phyloP scores from a whole-genome alignment of 148 eudicot genomes.

The Heliamphora exappendiculata region DNA sequence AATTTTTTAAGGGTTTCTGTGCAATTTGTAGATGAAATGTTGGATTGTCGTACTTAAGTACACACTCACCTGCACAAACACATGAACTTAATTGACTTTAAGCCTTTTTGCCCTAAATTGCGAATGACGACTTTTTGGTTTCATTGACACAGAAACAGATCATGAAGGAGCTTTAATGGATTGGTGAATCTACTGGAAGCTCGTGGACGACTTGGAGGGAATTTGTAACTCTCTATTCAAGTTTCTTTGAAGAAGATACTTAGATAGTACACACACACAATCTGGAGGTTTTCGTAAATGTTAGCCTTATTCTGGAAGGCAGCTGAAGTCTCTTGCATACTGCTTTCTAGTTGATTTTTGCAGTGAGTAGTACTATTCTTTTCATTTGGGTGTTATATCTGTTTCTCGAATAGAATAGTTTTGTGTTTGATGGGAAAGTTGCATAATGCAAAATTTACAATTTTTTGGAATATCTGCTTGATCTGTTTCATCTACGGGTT shows the following conservation, averaged over 20 bases:
- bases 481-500: background rate
- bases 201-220: background rate
- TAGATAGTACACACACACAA: background rate
- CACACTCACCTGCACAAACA: no score
- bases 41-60: background rate
- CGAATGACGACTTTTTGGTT: background rate
- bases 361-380: background rate
- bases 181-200: background rate
- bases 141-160: constrained; percentile 2
- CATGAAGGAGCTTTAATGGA: constrained; percentile 3
- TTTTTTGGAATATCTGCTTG: background rate
- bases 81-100: background rate
- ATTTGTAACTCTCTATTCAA: background rate
- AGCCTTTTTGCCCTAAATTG: background rate
- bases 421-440: constrained; percentile 3
- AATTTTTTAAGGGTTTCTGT: background rate
- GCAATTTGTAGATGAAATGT: background rate
- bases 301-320: background rate
- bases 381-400: background rate
- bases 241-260: background rate
- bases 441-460: constrained; percentile 3
- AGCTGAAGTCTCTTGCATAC: constrained; percentile 9
- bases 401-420: background rate
- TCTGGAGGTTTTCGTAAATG: background rate
- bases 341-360: constrained; percentile 9